A percentile compares a stretch with the other conserved stretches of the same genome.
Evolutionary conservation across 2,329 filamentous ascomycete species (phyloP).

Genomic region (Exserohilum rostratum): DNA sequence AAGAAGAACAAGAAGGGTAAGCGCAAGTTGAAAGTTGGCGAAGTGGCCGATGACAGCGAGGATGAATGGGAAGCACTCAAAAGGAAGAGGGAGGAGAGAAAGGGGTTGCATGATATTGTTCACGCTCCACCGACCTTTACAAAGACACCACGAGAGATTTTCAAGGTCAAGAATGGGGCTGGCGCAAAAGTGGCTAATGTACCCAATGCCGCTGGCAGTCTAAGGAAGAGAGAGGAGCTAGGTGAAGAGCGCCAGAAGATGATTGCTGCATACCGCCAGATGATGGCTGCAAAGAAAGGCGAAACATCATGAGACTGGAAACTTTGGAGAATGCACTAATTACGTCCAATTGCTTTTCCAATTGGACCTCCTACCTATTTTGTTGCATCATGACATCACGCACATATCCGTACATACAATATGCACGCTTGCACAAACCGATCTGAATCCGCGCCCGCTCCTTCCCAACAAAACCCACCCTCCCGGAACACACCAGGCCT

Average conservation of each 20-base stretch:
- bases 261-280: constrained; percentile 73
- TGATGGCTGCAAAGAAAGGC: constrained; percentile 60
- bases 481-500: no score
- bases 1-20: constrained; percentile 58
- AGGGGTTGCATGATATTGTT: constrained; percentile 65
- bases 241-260: constrained; percentile 71
- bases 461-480: no score
- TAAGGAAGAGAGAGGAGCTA: constrained; percentile 75
- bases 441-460: no score
- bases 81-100: constrained; percentile 60
- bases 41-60: constrained; percentile 63
- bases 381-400: no score
- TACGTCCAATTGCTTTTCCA: no score
- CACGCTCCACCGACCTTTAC: constrained; percentile 77
- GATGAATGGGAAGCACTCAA: constrained; percentile 82
- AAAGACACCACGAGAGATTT: constrained; percentile 66
- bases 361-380: no score
- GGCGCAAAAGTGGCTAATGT: constrained; percentile 71
- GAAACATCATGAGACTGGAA: constrained; percentile 6
- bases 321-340: no score
- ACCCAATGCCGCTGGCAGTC: constrained; percentile 71
- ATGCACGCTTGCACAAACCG: no score
- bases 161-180: constrained; percentile 69
- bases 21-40: constrained; percentile 57
- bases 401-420: no score